phyloP scores from a whole-genome alignment of 257 asterid species.

The Paraleonurus japonicus region DNA sequence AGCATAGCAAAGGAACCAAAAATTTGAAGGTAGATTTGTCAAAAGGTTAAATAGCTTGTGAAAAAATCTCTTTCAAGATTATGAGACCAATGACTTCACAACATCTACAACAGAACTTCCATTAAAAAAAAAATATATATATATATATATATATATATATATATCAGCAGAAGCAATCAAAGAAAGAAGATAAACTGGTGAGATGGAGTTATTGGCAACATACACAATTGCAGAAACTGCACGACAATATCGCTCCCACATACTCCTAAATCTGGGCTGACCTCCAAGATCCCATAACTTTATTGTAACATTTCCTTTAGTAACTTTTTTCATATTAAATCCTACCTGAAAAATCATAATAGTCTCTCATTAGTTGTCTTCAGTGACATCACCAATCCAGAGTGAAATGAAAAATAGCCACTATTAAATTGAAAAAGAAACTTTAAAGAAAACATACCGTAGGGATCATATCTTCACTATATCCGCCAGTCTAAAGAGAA shows the following conservation, averaged over 20 bases:
- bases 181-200: slow-evolving; percentile 15
- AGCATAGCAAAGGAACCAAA: neutral
- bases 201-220: slow-evolving; percentile 32
- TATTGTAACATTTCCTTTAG: slow-evolving; percentile 95
- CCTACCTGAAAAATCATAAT: slow-evolving; percentile 66
- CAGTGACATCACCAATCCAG: neutral
- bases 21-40: neutral
- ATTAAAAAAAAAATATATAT: too few relatives aligned
- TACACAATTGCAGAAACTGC: slow-evolving; percentile 99
- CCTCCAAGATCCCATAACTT: slow-evolving; percentile 99
- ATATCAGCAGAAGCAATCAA: neutral
- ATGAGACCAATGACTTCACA: neutral
- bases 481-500: slow-evolving; percentile 86
- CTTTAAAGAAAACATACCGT: slow-evolving; percentile 59
- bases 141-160: too few relatives aligned
- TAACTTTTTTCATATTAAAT: slow-evolving; percentile 93
- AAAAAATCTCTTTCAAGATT: neutral
- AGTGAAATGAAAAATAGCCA: slow-evolving; percentile 11
- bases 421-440: neutral
- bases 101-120: neutral
- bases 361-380: slow-evolving; percentile 6
- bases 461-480: slow-evolving; percentile 99
- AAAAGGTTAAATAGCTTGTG: neutral
- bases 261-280: slow-evolving; percentile 94
- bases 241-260: slow-evolving; percentile 99